phyloP scores from a whole-genome alignment of 208 protist genomes.

The Phytomonas francai region DNA sequence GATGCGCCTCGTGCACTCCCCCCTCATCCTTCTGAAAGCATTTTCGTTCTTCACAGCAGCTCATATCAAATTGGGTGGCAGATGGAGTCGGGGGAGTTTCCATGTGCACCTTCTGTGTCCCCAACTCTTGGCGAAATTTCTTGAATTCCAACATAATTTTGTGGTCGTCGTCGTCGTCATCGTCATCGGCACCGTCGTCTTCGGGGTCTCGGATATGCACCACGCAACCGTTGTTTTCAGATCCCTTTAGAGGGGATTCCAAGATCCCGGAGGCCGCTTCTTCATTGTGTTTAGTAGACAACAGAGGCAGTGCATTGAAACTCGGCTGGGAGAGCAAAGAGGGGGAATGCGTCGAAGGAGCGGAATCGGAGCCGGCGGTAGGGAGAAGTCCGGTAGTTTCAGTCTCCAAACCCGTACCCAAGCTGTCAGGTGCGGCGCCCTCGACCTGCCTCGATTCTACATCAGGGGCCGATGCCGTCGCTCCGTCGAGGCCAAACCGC shows the following conservation, averaged over 20 bases:
- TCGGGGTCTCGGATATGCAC: background rate
- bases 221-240: background rate
- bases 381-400: background rate
- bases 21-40: background rate
- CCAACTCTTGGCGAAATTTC: conserved; percentile 20
- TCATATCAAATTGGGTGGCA: background rate
- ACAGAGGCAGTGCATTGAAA: background rate
- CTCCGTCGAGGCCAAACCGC: background rate
- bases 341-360: background rate
- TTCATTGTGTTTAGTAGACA: background rate
- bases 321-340: background rate
- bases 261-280: background rate
- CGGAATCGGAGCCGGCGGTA: background rate
- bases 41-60: background rate
- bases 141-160: conserved; percentile 65
- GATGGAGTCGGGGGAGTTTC: background rate
- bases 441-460: background rate
- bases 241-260: background rate
- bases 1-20: background rate
- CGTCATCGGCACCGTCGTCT: conserved; percentile 14
- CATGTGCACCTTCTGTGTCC: background rate
- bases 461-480: background rate
- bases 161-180: conserved; percentile 21
- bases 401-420: background rate
- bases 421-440: background rate